Conservation (phyloP, 2,329 filamentous ascomycete species). For the Aspergillus hiratsukae region DNA sequence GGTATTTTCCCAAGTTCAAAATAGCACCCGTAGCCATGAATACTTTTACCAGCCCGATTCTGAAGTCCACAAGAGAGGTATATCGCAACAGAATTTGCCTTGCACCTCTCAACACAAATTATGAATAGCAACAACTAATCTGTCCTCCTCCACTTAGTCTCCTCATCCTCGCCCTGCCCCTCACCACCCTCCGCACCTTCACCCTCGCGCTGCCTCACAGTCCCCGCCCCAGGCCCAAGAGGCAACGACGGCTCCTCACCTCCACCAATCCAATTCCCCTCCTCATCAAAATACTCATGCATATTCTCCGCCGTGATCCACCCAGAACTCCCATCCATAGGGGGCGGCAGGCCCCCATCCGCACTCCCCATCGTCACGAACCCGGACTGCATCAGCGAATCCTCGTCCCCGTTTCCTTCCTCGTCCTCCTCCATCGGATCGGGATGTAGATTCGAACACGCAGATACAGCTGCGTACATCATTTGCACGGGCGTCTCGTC, state of each 20-base stretch:
- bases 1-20: too few relatives aligned
- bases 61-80: too few relatives aligned
- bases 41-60: too few relatives aligned
- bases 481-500: constrained; percentile 36
- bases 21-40: too few relatives aligned
- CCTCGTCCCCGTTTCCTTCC: constrained; percentile 29
- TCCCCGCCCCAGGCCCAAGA: constrained; percentile 58
- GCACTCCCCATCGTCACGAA: constrained; percentile 31
- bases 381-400: constrained; percentile 33
- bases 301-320: constrained; percentile 85
- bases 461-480: constrained; percentile 44
- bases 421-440: constrained; percentile 38
- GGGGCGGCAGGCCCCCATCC: constrained; percentile 41
- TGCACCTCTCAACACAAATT: too few relatives aligned
- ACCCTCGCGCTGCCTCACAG: constrained; percentile 55
- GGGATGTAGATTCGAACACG: constrained; percentile 47
- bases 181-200: constrained; percentile 38
- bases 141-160: constrained; percentile 53
- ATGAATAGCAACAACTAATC: constrained; percentile 23
- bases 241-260: constrained; percentile 36
- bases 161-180: constrained; percentile 35
- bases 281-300: constrained; percentile 72
- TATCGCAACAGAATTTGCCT: too few relatives aligned
- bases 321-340: constrained; percentile 46
- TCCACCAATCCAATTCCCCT: constrained; percentile 70